Base-by-base conservation (phyloP, 2,329 filamentous ascomycete genomes). In the Alternaria ethzedia region DNA sequence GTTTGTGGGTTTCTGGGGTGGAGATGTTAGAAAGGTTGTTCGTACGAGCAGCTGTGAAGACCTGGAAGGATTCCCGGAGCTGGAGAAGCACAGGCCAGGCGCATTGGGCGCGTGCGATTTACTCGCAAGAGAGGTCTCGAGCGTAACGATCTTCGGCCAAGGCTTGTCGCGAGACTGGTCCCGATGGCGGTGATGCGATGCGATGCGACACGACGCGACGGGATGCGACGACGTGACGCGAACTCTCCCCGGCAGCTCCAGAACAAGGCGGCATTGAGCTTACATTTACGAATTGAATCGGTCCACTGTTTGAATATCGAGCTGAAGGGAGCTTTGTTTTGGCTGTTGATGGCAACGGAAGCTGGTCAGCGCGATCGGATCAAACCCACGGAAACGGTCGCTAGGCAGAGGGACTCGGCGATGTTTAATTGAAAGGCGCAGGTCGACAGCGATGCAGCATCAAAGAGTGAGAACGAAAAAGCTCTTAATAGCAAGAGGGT, bases 271-370 rank as follows among this genome's bases (percentile, higher is more conserved):
- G 54, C 57, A 61, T 61, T 28, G 58, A 64, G 75, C 76, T 73
- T 78, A 79, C 78, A 73, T 78, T 79, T 71, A 63, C 69, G 69
- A 72, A 66, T 56, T 57, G 54, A 68, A 67, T 70, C 52, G 64
- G 70, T 69, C 63, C 64, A 62, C 60, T 65, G 46, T 59, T 50
- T 47, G 57, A 66, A 66, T 57, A 66, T 51, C 65, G 54, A 64
- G 54, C 58, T 58, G 64, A 47, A n/a, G 26, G 57, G 20, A 70
- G 65, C 61, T 64, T 47, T 58, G 26, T 51, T 70, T 36, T 30
- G n/a, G 74, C 69, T 77, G 64, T 70, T 56, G 64, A 62, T 54
- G 62, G 63, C 67, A 67, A 64, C 55, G 60, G 64, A 43, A 69
- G 72, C 71, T 77, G 61, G 72, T 79, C 72, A 78, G 73, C 75